These are phyloP conservation scores for Ascochyta fabae DNA, from an alignment of 2,329 filamentous ascomycete genomes.

Conservation along the genomic window DNA sequence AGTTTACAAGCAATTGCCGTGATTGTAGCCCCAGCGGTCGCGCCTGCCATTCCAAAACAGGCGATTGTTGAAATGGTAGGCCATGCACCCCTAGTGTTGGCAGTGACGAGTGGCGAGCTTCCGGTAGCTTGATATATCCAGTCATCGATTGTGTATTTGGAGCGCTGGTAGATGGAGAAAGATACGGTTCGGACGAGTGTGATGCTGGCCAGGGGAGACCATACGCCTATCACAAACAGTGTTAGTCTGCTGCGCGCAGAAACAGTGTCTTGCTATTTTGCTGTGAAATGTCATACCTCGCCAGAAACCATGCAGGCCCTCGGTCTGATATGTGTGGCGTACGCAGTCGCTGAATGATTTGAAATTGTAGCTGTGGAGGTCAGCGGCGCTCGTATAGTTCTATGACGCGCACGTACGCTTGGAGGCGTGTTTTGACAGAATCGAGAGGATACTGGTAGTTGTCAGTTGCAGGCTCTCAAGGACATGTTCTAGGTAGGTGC, in stretches of 20 bases:
- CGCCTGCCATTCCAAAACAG: slow-evolving; percentile 79
- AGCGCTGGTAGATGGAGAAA: slow-evolving; percentile 79
- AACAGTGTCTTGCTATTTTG: background rate
- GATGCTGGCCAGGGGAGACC: slow-evolving; percentile 79
- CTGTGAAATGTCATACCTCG: slow-evolving; percentile 54
- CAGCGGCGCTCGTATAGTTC: slow-evolving; percentile 14
- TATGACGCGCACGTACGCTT: slow-evolving; percentile 59
- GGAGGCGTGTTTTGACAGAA: slow-evolving; percentile 89
- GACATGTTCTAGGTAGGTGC: no score
- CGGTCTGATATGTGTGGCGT: slow-evolving; percentile 70
- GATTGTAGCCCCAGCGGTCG: slow-evolving; percentile 79
- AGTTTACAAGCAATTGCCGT: slow-evolving; percentile 74
- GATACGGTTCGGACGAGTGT: slow-evolving; percentile 79
- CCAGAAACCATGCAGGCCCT: slow-evolving; percentile 59
- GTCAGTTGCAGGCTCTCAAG: slow-evolving; percentile 26
- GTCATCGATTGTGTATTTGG: slow-evolving; percentile 75
- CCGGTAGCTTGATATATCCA: slow-evolving; percentile 71
- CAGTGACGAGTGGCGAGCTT: slow-evolving; percentile 74
- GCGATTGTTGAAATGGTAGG: slow-evolving; percentile 75
- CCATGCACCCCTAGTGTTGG: slow-evolving; percentile 72
- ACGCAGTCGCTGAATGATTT: slow-evolving; percentile 77
- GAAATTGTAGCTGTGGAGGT: slow-evolving; percentile 67
- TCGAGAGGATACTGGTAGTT: slow-evolving; percentile 73
- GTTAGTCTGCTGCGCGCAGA: slow-evolving; percentile 19
- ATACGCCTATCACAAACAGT: slow-evolving; percentile 61